These are phyloP conservation scores for Arxiozyma heterogenica DNA, from an alignment of 1,139 yeast genomes.

Conservation along the genomic window DNA sequence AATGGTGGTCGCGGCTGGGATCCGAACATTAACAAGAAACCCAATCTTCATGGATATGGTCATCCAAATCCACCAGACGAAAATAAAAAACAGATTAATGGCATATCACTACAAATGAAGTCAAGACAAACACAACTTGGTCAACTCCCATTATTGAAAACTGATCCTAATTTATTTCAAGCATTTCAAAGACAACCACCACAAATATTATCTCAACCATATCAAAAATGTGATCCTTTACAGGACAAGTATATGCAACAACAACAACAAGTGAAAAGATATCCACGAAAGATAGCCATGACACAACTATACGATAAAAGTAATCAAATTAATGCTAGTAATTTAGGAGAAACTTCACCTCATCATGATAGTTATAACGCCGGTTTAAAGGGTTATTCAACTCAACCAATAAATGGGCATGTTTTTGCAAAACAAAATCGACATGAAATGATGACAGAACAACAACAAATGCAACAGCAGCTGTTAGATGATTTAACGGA, in stretches of 20 bases:
- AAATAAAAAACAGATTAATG: constrained; percentile 30
- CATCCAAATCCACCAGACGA: constrained; percentile 49
- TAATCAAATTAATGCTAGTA: neutral
- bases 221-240: constrained; percentile 16
- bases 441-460: constrained; percentile 6
- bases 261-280: constrained; percentile 7
- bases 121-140: constrained; percentile 16
- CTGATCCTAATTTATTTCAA: constrained; percentile 32
- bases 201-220: constrained; percentile 28
- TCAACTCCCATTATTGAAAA: constrained; percentile 9
- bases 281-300: constrained; percentile 6
- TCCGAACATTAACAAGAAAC: constrained; percentile 65
- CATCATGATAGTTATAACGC: neutral
- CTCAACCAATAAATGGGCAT: too few relatives aligned
- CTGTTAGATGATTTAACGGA: constrained; percentile 13
- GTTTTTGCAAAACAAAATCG: neutral
- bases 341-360: neutral
- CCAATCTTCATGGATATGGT: constrained; percentile 78
- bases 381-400: too few relatives aligned
- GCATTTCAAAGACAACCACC: constrained; percentile 32
- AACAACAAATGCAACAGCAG: constrained; percentile 5
- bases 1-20: constrained; percentile 83
- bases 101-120: constrained; percentile 12
- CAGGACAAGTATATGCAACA: constrained; percentile 12
- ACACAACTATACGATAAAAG: constrained; percentile 9